phyloP scores from a whole-genome alignment of 2,329 filamentous ascomycete genomes.

The Lomentospora prolificans region DNA sequence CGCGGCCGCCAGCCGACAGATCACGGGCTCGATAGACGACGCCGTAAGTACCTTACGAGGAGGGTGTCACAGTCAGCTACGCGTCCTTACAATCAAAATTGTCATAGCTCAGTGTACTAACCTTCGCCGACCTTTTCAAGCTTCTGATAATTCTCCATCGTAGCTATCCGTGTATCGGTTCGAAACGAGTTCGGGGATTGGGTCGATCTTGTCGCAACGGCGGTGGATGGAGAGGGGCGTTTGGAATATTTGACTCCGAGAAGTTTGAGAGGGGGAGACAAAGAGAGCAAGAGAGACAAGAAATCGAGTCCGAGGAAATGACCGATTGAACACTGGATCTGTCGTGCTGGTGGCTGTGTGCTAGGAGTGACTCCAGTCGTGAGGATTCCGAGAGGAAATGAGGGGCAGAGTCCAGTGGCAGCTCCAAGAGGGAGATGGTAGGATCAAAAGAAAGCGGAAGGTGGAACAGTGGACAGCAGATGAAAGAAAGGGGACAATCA shows the following conservation, averaged over 20 bases:
- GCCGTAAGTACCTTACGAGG: constrained; percentile 68
- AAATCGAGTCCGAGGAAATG: too few relatives aligned
- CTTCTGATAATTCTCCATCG: constrained; percentile 94
- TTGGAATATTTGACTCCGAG: not conserved
- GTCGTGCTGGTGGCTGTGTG: not conserved
- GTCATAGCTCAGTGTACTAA: constrained; percentile 30
- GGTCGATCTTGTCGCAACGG: not conserved
- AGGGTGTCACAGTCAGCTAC: too few relatives aligned
- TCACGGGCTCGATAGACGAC: constrained; percentile 93
- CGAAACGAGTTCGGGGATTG: not conserved
- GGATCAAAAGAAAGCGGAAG: too few relatives aligned
- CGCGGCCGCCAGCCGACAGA: constrained; percentile 69
- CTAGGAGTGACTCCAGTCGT: not conserved
- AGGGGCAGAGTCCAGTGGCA: not conserved
- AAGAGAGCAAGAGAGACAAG: too few relatives aligned
- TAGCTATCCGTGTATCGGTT: constrained; percentile 8
- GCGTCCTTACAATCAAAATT: not conserved
- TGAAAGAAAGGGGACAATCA: constrained; percentile 5
- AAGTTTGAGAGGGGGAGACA: too few relatives aligned
- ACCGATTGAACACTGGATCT: too few relatives aligned
- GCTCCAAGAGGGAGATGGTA: too few relatives aligned
- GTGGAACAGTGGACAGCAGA: constrained; percentile 9
- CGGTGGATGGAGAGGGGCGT: not conserved
- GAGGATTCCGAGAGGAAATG: too few relatives aligned
- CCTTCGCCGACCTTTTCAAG: constrained; percentile 95